Evolutionary conservation across 768 basidiomycete genomes (phyloP).

Genomic region (Kwoniella botswanensis): DNA sequence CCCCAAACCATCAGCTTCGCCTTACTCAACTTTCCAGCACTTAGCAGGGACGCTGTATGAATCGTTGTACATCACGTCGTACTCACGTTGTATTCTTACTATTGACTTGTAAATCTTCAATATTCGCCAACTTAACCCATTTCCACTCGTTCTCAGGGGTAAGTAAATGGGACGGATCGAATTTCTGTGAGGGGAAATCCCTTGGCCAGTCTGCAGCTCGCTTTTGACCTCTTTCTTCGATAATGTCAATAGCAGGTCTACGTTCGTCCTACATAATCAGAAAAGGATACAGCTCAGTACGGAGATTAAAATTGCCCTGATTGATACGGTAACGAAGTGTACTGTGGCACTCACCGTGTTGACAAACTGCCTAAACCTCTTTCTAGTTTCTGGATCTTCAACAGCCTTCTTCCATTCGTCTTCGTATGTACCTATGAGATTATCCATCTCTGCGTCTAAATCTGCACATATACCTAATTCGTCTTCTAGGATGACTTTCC

Average conservation of each 20-base stretch:
- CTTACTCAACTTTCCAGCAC: too few species aligned
- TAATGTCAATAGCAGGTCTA: constrained; percentile 62
- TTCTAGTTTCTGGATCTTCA: constrained; percentile 62
- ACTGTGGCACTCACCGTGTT: constrained; percentile 62
- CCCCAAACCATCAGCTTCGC: background rate
- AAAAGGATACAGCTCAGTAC: background rate
- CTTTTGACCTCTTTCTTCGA: constrained; percentile 68
- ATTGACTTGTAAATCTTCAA: constrained; percentile 63
- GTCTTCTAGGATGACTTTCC: constrained; percentile 70
- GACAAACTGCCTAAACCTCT: constrained; percentile 69
- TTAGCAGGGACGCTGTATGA: too few species aligned
- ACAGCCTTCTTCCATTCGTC: constrained; percentile 75
- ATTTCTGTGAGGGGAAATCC: constrained; percentile 59
- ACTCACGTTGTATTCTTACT: constrained; percentile 61
- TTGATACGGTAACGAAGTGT: background rate
- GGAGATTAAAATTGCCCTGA: background rate
- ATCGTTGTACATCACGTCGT: background rate
- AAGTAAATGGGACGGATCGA: constrained; percentile 56
- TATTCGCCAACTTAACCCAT: constrained; percentile 65
- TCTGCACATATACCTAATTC: constrained; percentile 73
- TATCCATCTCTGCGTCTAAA: constrained; percentile 70
- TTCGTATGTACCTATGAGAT: constrained; percentile 69
- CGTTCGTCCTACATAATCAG: constrained; percentile 59
- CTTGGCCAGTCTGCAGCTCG: constrained; percentile 75
- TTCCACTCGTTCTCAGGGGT: constrained; percentile 65